Base-by-base conservation (phyloP, 768 basidiomycete species). In the Mycena chlorophos region DNA sequence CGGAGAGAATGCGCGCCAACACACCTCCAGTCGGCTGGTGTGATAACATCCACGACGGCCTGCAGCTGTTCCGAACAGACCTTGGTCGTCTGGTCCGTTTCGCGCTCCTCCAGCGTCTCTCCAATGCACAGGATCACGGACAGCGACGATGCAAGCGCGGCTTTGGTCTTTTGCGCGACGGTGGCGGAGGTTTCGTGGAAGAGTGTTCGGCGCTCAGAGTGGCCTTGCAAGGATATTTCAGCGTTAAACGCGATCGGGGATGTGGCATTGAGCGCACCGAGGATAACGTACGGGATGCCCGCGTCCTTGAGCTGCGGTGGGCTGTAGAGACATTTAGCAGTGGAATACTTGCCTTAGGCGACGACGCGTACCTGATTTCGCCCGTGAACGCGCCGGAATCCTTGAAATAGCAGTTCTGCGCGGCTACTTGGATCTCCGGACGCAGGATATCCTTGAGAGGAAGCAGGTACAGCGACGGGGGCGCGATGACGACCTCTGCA, bases 51-150 rank as follows among this genome's bases (percentile, higher is more conserved):
- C 39, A 91, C 79, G 59, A 86, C 91, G 52, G 88, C 87, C 66
- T 85, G 78, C 50, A 98, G 82, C 73, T 98, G 95, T 48, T 72
- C 78, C 67, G 94, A 77, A 66, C 94, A 90, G 27, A 98, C 91
- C 47, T 83, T 72, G 47, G 81, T 79, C 29, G 96, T 98, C 74
- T 85, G 73, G 31, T 78, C 83, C 3, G 77, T 75, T 74, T 98
- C 94, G 66, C 97, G 85, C 77, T 98, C 81, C 57, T 83, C 75
- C 57, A 98, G 86, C 40, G 91, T 94, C 76, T 99, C 97, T 22
- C 97, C 97, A 57, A 97, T 86, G 77, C 97, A 98, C 61, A 96
- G 88, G 68, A 99, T 97, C 60, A 98, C 91, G 55, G 81, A 85
- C 60, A 98, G 79, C 1, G 82, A 82, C 1, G 80, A 76, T 52